Conservation (phyloP, 1,284 basidiomycete genomes). For the Trichosporon inkin region DNA sequence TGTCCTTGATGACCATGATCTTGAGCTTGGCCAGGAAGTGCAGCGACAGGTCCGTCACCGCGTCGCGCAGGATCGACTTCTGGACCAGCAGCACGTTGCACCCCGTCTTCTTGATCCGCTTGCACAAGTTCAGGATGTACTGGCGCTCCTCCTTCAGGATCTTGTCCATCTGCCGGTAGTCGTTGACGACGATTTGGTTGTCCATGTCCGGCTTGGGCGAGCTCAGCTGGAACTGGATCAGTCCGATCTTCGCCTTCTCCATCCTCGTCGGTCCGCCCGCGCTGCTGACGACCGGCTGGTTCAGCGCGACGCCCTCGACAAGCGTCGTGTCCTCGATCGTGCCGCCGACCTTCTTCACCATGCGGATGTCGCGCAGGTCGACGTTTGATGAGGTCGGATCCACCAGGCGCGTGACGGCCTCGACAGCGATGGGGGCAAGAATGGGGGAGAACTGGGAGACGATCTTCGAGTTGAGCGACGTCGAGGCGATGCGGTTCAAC, state of each 20-base stretch:
- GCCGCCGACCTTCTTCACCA: constrained; percentile 98
- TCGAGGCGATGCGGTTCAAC: constrained; percentile 87
- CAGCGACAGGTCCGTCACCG: constrained; percentile 96
- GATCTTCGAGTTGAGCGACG: constrained; percentile 97
- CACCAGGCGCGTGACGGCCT: constrained; percentile 86
- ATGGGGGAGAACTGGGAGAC: constrained; percentile 99
- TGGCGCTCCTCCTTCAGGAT: constrained; percentile 98
- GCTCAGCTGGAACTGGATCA: constrained; percentile 97
- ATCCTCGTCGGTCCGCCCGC: constrained; percentile 92
- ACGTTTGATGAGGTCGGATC: constrained; percentile 85
- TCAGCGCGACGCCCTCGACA: constrained; percentile 91
- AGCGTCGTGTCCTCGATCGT: constrained; percentile 99
- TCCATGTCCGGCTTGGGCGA: constrained; percentile 99
- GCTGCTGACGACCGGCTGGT: constrained; percentile 86
- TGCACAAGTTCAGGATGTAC: constrained; percentile 97
- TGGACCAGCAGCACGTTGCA: constrained; percentile 99
- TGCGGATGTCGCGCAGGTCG: constrained; percentile 90
- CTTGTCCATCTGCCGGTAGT: constrained; percentile 99
- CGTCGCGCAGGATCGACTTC: constrained; percentile 98
- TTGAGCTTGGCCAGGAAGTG: constrained; percentile 97
- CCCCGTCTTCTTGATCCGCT: constrained; percentile 98
- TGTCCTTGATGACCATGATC: constrained; percentile 95
- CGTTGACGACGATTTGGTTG: constrained; percentile 98
- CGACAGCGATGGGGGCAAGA: constrained; percentile 93
- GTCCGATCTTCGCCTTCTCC: constrained; percentile 97